phyloP scores from a whole-genome alignment of 768 basidiomycete genomes.

The Leccinum rimulosum region DNA sequence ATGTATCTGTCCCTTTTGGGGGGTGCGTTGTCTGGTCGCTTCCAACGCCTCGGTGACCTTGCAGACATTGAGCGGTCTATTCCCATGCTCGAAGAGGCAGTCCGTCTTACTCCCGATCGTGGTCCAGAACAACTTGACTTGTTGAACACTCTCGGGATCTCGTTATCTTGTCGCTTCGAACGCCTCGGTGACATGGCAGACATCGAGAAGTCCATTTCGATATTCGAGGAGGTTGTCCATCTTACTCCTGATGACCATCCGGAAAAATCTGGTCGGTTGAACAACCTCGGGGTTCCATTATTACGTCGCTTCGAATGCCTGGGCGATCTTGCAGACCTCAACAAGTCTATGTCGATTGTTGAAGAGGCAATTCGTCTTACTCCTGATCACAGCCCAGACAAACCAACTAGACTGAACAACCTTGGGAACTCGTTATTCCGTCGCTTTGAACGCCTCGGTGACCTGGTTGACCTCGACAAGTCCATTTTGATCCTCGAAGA shows the following conservation, averaged over 20 bases:
- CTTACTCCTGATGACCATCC: background rate
- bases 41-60: background rate
- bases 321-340: background rate
- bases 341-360: background rate
- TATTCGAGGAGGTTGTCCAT: background rate
- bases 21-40: background rate
- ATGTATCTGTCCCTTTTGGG: background rate
- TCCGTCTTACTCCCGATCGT: background rate
- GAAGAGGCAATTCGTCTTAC: background rate
- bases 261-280: background rate
- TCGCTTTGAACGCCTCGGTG: too few species aligned
- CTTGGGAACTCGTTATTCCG: too few species aligned
- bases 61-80: background rate
- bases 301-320: background rate
- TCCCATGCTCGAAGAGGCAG: background rate
- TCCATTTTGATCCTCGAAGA: too few species aligned
- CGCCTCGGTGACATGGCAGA: background rate
- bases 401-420: too few species aligned
- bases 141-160: background rate
- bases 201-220: background rate
- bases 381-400: background rate
- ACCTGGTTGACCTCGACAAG: too few species aligned
- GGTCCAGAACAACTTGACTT: background rate
- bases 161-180: background rate
- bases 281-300: background rate